Evolutionary conservation across 1,284 basidiomycete genomes (phyloP).

Genomic region (Cryptococcus deneoformans): DNA sequence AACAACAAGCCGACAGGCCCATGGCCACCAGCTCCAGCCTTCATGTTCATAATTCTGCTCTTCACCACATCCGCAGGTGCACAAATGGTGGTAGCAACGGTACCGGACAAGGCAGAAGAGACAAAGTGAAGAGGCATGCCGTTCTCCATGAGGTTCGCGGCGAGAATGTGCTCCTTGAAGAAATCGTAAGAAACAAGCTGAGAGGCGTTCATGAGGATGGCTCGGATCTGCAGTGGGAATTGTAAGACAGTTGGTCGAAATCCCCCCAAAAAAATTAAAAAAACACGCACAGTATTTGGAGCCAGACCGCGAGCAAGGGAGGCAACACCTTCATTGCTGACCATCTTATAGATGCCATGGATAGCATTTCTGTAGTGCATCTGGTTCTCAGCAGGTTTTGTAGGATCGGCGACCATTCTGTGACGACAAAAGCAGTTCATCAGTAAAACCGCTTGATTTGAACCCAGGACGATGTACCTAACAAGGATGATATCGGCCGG

Average conservation of each 20-base stretch:
- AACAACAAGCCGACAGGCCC: constrained; percentile 26
- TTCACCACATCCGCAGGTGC: constrained; percentile 54
- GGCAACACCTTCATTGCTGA: constrained; percentile 50
- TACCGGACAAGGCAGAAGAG: constrained; percentile 53
- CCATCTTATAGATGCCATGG: constrained; percentile 52
- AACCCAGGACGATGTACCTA: constrained; percentile 5
- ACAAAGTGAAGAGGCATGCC: constrained; percentile 53
- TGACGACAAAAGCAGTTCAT: neutral
- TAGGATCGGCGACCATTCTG: constrained; percentile 47
- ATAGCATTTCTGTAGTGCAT: constrained; percentile 49
- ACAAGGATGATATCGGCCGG: constrained; percentile 34
- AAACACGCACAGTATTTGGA: constrained; percentile 51
- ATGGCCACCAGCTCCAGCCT: constrained; percentile 22
- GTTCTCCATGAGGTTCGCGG: constrained; percentile 46
- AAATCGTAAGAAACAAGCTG: constrained; percentile 55
- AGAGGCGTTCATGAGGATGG: constrained; percentile 55
- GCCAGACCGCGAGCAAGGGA: constrained; percentile 52
- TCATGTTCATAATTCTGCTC: constrained; percentile 52
- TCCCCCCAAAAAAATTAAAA: neutral
- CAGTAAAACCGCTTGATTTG: neutral
- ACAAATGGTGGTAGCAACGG: constrained; percentile 55
- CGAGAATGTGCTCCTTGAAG: constrained; percentile 54
- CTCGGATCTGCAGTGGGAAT: constrained; percentile 42
- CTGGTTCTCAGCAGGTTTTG: constrained; percentile 37
- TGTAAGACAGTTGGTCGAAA: neutral